Conservation (phyloP, 495 filamentous ascomycete genomes). For the Trypethelium eluteriae region DNA sequence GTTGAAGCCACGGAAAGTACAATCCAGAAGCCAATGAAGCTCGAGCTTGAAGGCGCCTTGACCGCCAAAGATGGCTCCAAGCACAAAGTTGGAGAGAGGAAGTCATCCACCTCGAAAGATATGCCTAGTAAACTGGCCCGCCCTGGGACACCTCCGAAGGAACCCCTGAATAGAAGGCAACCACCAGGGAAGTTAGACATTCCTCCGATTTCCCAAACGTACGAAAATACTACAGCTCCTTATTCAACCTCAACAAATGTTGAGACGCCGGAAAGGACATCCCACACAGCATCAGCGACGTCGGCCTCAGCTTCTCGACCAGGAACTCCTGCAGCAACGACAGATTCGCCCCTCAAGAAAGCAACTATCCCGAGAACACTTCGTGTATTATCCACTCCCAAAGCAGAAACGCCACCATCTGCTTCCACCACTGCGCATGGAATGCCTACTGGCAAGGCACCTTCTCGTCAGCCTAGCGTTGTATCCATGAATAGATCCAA, state of each 20-base stretch:
- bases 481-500: conserved; percentile 60
- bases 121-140: neutral
- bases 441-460: conserved; percentile 34
- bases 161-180: conserved; percentile 29
- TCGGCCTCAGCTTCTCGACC: conserved; percentile 40
- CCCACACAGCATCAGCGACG: conserved; percentile 40
- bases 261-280: conserved; percentile 15
- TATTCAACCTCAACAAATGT: conserved; percentile 12
- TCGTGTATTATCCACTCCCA: conserved; percentile 64
- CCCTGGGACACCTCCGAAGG: neutral
- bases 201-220: conserved; percentile 42
- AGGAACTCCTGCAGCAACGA: conserved; percentile 25
- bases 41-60: neutral
- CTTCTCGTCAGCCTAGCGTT: conserved; percentile 53
- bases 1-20: neutral
- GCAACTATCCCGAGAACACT: conserved; percentile 49
- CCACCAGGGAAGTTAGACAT: conserved; percentile 58
- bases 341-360: conserved; percentile 42
- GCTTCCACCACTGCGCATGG: conserved; percentile 29
- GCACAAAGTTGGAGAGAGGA: neutral
- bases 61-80: neutral
- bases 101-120: neutral
- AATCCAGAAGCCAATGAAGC: neutral
- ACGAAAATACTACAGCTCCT: conserved; percentile 18
- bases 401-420: conserved; percentile 51